Conservation (phyloP, 768 basidiomycete species). For the Tulasnella sp. region DNA sequence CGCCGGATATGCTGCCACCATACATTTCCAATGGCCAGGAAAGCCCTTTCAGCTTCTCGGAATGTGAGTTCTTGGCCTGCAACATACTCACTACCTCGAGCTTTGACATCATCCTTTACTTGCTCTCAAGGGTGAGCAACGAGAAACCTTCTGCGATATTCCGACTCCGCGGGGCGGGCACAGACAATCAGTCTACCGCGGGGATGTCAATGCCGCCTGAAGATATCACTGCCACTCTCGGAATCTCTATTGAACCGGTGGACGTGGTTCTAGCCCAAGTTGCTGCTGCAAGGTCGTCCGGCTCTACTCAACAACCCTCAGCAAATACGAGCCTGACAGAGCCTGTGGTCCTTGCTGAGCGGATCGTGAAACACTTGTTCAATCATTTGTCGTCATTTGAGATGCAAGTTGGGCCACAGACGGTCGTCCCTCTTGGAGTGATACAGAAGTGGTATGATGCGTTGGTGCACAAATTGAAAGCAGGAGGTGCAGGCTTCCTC, state of each 20-base stretch:
- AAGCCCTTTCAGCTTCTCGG: constrained; percentile 83
- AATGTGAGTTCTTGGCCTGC: constrained; percentile 50
- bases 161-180: constrained; percentile 66
- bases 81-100: not conserved
- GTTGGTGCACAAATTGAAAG: constrained; percentile 54
- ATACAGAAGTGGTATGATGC: constrained; percentile 69
- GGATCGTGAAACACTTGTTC: constrained; percentile 67
- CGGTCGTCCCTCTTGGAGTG: constrained; percentile 56
- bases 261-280: constrained; percentile 57
- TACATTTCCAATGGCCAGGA: constrained; percentile 83
- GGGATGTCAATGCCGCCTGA: constrained; percentile 35
- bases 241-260: constrained; percentile 76
- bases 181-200: constrained; percentile 36
- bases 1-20: constrained; percentile 75
- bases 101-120: not conserved
- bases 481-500: constrained; percentile 59
- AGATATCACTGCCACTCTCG: constrained; percentile 69
- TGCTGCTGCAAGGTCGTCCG: constrained; percentile 33
- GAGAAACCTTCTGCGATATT: constrained; percentile 89
- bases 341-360: constrained; percentile 58
- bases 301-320: constrained; percentile 32
- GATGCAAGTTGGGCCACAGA: constrained; percentile 39
- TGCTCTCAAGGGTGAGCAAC: constrained; percentile 65
- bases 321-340: constrained; percentile 38
- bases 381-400: constrained; percentile 68